Percentiles rank a stretch among this genome's conserved stretches.
These are phyloP conservation scores for Malus sylvestris DNA, from an alignment of 306 rosid species.

Conservation along the genomic window DNA sequence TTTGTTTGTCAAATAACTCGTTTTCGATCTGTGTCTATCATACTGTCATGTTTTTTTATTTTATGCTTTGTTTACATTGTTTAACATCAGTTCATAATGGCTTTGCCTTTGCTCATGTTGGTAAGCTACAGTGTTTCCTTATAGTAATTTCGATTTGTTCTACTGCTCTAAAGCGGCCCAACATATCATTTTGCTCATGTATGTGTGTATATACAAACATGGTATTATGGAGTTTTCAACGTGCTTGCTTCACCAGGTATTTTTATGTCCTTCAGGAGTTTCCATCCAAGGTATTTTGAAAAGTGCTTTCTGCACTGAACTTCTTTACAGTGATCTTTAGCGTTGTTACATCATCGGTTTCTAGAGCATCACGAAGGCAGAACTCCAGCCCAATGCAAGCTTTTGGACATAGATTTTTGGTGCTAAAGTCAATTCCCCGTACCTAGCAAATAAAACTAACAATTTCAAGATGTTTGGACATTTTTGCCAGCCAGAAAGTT, in stretches of 20 bases:
- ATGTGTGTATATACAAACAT: too few species aligned
- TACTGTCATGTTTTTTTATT: neutral
- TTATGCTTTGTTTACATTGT: neutral
- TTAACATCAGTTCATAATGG: neutral
- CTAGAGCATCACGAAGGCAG: neutral
- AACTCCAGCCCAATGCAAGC: too few species aligned
- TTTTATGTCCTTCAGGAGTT: neutral
- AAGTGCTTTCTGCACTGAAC: neutral
- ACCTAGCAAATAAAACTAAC: too few species aligned
- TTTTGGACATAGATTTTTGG: too few species aligned
- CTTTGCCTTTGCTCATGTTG: neutral
- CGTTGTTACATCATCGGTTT: neutral
- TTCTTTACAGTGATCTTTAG: neutral
- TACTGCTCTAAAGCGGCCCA: neutral
- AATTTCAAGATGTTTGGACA: too few species aligned
- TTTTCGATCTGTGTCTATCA: conserved; percentile 2
- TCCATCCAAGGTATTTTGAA: neutral
- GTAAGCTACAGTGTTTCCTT: too few species aligned
- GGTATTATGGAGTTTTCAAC: neutral
- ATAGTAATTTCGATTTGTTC: neutral
- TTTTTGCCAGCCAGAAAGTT: too few species aligned
- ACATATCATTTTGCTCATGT: neutral
- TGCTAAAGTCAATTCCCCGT: too few species aligned
- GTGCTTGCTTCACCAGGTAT: neutral
- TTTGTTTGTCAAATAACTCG: conserved; percentile 1